Percentiles rank a stretch among this genome's conserved stretches.
Conservation (phyloP, 441 rosid species). For the Daphne laureola region DNA sequence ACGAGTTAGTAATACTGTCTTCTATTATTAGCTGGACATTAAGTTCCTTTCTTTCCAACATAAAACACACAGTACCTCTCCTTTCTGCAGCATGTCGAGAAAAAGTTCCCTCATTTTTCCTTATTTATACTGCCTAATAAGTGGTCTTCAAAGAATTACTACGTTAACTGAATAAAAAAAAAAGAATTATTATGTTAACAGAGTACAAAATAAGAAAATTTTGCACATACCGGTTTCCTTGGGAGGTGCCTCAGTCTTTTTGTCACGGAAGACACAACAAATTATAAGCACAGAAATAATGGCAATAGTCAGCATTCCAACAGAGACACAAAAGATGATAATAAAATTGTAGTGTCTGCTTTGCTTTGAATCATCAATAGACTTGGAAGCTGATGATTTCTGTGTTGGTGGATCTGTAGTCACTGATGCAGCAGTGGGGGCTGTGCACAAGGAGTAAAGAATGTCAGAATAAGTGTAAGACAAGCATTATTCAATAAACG, state of each 20-base stretch:
- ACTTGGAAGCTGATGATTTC: constrained; percentile 34
- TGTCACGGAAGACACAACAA: constrained; percentile 48
- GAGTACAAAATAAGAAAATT: background rate
- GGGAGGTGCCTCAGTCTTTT: constrained; percentile 44
- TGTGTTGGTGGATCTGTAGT: constrained; percentile 44
- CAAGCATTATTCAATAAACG: constrained; percentile 2
- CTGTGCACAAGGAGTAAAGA: constrained; percentile 37
- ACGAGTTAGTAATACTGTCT: too few relatives aligned
- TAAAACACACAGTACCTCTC: too few relatives aligned
- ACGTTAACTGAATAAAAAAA: constrained; percentile 8
- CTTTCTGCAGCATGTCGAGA: too few relatives aligned
- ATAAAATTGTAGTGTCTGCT: constrained; percentile 51
- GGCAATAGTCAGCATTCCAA: constrained; percentile 50
- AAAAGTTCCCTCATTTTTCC: background rate
- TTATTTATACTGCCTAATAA: background rate
- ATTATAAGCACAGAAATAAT: constrained; percentile 49
- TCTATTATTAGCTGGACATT: too few relatives aligned
- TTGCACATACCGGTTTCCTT: constrained; percentile 50
- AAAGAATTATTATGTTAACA: constrained; percentile 5
- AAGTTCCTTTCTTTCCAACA: too few relatives aligned
- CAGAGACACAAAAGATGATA: constrained; percentile 58
- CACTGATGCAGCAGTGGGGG: constrained; percentile 50
- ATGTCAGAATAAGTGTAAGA: constrained; percentile 16
- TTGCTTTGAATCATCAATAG: constrained; percentile 33
- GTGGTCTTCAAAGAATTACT: background rate